phyloP scores from a whole-genome alignment of 73 alveolate species.

The Paramecium sexaurelia region DNA sequence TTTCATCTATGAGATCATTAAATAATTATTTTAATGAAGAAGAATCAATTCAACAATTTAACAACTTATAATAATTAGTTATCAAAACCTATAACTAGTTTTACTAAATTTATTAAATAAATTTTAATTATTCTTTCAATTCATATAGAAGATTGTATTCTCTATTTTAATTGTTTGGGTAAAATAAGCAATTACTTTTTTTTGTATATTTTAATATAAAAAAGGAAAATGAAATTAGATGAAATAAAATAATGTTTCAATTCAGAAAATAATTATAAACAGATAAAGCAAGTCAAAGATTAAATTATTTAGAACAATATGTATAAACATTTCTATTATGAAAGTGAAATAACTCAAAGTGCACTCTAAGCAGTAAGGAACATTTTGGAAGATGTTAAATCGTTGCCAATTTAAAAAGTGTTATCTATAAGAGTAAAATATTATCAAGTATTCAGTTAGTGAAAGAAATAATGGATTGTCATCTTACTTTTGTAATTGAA shows the following conservation, averaged over 20 bases:
- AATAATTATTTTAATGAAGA: neutral
- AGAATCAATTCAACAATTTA: neutral
- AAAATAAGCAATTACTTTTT: neutral
- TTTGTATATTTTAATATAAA: neutral
- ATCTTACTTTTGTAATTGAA: neutral
- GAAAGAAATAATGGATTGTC: slow-evolving; percentile 47
- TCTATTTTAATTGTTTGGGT: neutral
- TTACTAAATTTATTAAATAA: neutral
- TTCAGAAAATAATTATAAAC: neutral
- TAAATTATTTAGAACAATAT: neutral
- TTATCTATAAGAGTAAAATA: neutral
- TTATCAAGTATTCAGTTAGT: neutral
- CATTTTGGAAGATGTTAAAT: neutral
- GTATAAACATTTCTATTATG: neutral
- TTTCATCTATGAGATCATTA: no score
- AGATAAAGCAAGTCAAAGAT: neutral
- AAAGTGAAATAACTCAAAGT: neutral
- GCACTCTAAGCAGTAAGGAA: neutral
- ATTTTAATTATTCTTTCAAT: neutral
- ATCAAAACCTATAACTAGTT: neutral
- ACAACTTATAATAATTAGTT: neutral
- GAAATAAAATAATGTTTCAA: neutral
- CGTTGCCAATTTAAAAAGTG: neutral
- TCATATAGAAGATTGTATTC: neutral
- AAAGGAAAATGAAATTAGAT: slow-evolving; percentile 3